Conservation (phyloP, 148 eudicot species). For the Vaccinium macrocarpon region DNA sequence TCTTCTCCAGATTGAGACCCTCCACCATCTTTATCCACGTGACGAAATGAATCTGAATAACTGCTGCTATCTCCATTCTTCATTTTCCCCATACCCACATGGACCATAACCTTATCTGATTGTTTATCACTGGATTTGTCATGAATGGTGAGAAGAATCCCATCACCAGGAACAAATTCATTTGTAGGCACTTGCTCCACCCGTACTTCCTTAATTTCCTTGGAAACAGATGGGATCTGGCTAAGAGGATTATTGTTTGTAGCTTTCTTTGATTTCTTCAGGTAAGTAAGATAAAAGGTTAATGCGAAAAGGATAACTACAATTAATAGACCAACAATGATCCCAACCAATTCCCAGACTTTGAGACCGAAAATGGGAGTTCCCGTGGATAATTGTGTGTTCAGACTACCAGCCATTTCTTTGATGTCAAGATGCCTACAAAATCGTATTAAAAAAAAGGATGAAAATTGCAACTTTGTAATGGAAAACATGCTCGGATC, state of each 20-base stretch:
- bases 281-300: slow-evolving; percentile 47
- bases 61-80: slow-evolving; percentile 49
- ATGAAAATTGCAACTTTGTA: slow-evolving; percentile 6
- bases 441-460: neutral
- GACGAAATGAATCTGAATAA: slow-evolving; percentile 56
- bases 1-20: slow-evolving; percentile 58
- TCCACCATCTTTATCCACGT: slow-evolving; percentile 36
- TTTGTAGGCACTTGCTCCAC: slow-evolving; percentile 44
- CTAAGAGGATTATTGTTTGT: slow-evolving; percentile 37
- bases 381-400: slow-evolving; percentile 36
- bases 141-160: slow-evolving; percentile 44
- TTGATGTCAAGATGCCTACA: slow-evolving; percentile 28
- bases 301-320: slow-evolving; percentile 42
- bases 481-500: neutral
- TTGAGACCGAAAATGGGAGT: slow-evolving; percentile 43
- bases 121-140: slow-evolving; percentile 56
- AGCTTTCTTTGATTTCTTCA: slow-evolving; percentile 47
- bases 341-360: slow-evolving; percentile 61
- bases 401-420: slow-evolving; percentile 49
- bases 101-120: slow-evolving; percentile 43
- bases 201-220: slow-evolving; percentile 64
- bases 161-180: slow-evolving; percentile 35
- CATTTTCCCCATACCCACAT: slow-evolving; percentile 42
- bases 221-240: slow-evolving; percentile 56
- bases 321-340: slow-evolving; percentile 45